Conservation (phyloP, 768 basidiomycete genomes). For the Dendrothele bispora region DNA sequence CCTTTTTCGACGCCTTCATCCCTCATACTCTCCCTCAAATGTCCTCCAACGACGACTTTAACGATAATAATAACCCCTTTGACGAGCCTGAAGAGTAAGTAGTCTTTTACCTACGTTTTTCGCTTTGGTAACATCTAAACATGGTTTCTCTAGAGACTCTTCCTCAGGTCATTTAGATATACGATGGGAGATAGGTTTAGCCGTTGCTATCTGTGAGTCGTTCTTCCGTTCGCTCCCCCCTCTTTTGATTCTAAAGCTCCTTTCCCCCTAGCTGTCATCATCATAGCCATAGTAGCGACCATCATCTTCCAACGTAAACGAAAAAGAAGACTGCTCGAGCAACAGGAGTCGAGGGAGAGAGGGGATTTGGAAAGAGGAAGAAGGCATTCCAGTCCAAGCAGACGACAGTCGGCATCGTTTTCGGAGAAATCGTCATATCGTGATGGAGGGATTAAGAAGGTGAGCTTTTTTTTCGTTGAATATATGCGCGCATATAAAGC, state of each 20-base stretch:
- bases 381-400: neutral
- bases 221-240: neutral
- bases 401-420: neutral
- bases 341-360: neutral
- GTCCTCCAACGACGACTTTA: neutral
- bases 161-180: slow-evolving; percentile 18
- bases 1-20: neutral
- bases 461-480: slow-evolving; percentile 12
- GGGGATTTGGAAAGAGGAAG: neutral
- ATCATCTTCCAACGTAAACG: slow-evolving; percentile 14
- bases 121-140: neutral
- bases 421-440: neutral
- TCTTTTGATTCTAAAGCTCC: neutral
- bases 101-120: neutral
- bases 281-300: slow-evolving; percentile 17
- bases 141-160: too few relatives aligned
- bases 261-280: slow-evolving; percentile 14
- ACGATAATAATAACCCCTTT: neutral
- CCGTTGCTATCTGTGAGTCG: slow-evolving; percentile 20
- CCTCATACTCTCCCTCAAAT: neutral
- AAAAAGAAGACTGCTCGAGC: neutral
- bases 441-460: slow-evolving; percentile 24
- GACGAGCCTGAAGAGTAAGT: neutral
- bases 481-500: neutral
- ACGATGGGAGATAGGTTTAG: slow-evolving; percentile 28